These are phyloP conservation scores for Colletotrichum graminicola DNA, from an alignment of 2,329 filamentous ascomycete species.

Conservation along the genomic window DNA sequence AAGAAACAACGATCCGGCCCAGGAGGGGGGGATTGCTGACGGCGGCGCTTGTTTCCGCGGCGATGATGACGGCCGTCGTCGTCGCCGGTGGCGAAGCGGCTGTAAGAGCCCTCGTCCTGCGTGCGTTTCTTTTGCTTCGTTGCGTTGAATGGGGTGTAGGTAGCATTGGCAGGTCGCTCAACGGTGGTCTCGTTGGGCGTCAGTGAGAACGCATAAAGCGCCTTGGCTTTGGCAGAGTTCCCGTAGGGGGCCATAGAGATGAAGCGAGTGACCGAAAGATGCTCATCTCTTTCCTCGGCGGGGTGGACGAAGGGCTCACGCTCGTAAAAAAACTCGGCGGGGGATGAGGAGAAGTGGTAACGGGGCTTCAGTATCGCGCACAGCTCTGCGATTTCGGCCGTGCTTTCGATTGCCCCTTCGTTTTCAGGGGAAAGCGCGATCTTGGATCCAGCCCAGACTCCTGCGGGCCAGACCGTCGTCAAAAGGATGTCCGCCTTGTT, in stretches of 20 bases:
- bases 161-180: constrained; percentile 76
- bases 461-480: constrained; percentile 86
- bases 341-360: constrained; percentile 86
- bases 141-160: constrained; percentile 77
- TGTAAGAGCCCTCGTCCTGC: constrained; percentile 61
- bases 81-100: constrained; percentile 65
- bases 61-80: constrained; percentile 56
- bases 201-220: constrained; percentile 82
- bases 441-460: constrained; percentile 77
- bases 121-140: constrained; percentile 70
- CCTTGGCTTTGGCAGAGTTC: constrained; percentile 82
- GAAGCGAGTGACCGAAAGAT: constrained; percentile 82
- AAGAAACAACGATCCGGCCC: constrained; percentile 91
- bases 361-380: constrained; percentile 85
- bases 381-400: constrained; percentile 81
- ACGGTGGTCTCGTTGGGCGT: constrained; percentile 72
- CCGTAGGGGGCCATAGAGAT: constrained; percentile 86
- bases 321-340: constrained; percentile 80
- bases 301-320: constrained; percentile 91
- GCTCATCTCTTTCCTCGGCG: constrained; percentile 58
- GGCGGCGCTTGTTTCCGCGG: constrained; percentile 58
- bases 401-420: constrained; percentile 63
- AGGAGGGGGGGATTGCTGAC: constrained; percentile 66
- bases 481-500: constrained; percentile 88
- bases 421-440: constrained; percentile 67